These are phyloP conservation scores for Chimonanthus praecox DNA, from an alignment of 164 flowering plant species.

Conservation along the genomic window DNA sequence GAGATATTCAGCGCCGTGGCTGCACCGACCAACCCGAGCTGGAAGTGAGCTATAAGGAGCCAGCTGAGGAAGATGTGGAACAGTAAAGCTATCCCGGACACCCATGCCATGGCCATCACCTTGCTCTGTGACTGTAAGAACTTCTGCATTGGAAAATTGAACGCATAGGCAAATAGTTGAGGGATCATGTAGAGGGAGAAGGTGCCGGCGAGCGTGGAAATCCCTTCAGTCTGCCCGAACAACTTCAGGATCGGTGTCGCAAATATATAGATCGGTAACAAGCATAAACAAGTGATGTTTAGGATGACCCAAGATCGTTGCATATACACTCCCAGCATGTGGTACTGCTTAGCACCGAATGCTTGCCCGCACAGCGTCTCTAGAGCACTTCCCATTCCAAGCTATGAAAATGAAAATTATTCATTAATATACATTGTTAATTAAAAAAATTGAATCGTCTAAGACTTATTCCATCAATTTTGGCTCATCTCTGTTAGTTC, in stretches of 20 bases:
- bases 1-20: slow-evolving; percentile 33
- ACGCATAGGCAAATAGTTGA: slow-evolving; percentile 22
- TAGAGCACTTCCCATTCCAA: slow-evolving; percentile 65
- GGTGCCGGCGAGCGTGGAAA: slow-evolving; percentile 32
- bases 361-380: slow-evolving; percentile 74
- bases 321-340: slow-evolving; percentile 62
- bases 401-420: slow-evolving; percentile 20
- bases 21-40: slow-evolving; percentile 39
- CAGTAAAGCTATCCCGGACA: too few species aligned
- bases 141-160: slow-evolving; percentile 44
- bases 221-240: slow-evolving; percentile 34
- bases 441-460: too few species aligned
- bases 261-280: slow-evolving; percentile 42
- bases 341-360: slow-evolving; percentile 47
- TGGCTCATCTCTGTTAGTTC: too few species aligned
- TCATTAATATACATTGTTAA: too few species aligned
- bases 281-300: slow-evolving; percentile 12
- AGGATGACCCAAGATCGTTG: slow-evolving; percentile 60
- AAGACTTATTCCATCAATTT: too few species aligned
- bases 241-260: slow-evolving; percentile 31
- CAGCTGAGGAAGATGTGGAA: slow-evolving; percentile 26
- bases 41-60: slow-evolving; percentile 28
- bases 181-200: slow-evolving; percentile 38
- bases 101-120: slow-evolving; percentile 11
- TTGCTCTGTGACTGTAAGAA: slow-evolving; percentile 52